Conservation (phyloP, 163 green algal genomes). For the Volvox carteri region DNA sequence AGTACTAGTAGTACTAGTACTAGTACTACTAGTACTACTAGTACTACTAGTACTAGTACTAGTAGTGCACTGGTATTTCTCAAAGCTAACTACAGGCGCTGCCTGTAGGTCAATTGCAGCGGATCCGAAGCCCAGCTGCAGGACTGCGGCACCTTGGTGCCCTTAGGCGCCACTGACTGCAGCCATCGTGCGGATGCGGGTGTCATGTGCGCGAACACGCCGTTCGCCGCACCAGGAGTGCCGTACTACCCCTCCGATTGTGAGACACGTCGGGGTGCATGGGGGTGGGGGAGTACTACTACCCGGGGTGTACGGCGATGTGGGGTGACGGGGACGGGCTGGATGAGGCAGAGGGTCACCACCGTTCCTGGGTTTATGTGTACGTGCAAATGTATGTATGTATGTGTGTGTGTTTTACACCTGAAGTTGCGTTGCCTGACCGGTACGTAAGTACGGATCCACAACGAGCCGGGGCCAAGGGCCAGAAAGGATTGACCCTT, state of each 20-base stretch:
- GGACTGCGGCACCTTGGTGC: neutral
- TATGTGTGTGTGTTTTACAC: no score
- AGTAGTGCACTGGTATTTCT: neutral
- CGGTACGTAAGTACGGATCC: no score
- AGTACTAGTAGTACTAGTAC: no score
- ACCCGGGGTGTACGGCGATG: no score
- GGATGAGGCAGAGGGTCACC: no score
- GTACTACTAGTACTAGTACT: neutral
- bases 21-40: neutral
- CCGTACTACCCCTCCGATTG: neutral
- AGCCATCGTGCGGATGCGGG: slow-evolving; percentile 28
- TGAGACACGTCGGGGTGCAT: neutral
- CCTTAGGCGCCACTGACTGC: neutral
- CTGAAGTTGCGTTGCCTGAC: no score
- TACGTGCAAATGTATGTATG: no score
- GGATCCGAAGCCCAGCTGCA: neutral
- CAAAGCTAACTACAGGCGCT: neutral
- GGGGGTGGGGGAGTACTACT: no score
- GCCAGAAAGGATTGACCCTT: no score
- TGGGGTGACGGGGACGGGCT: no score
- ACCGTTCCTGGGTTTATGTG: no score
- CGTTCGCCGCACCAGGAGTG: slow-evolving; percentile 5
- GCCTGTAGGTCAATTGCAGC: slow-evolving; percentile 28
- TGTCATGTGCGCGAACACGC: slow-evolving; percentile 2
- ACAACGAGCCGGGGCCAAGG: no score